Evolutionary conservation across 2,329 filamentous ascomycete genomes (phyloP).

Genomic region (Claviceps spartinae): DNA sequence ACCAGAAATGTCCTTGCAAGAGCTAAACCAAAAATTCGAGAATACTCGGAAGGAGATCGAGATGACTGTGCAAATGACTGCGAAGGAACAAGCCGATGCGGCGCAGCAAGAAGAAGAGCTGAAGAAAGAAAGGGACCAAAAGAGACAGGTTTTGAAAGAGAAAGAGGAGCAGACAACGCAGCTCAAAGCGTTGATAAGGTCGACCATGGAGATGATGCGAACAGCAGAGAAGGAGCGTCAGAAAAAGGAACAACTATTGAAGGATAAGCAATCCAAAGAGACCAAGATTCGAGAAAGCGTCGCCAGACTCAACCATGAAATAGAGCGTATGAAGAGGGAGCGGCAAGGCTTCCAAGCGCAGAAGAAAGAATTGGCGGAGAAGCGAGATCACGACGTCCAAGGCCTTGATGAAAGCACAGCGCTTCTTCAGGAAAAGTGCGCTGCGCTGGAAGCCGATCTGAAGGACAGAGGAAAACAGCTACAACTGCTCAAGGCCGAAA

Average conservation of each 20-base stretch:
- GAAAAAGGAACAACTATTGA: conserved; percentile 60
- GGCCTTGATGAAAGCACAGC: conserved; percentile 41
- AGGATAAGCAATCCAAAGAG: conserved; percentile 55
- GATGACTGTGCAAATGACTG: conserved; percentile 56
- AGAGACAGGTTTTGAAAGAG: conserved; percentile 66
- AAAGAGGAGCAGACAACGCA: conserved; percentile 85
- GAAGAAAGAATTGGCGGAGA: conserved; percentile 34
- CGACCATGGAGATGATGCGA: conserved; percentile 69
- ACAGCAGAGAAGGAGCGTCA: conserved; percentile 64
- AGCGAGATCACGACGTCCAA: conserved; percentile 37
- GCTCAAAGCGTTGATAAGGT: conserved; percentile 66
- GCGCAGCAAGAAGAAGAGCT: conserved; percentile 52
- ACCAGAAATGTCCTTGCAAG: conserved; percentile 54
- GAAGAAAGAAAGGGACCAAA: conserved; percentile 63
- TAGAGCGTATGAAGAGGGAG: conserved; percentile 44
- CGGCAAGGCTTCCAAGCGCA: conserved; percentile 40
- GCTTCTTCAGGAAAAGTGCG: conserved; percentile 49
- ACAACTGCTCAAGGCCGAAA: conserved; percentile 58
- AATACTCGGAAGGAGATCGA: conserved; percentile 71
- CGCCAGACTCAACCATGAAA: conserved; percentile 51
- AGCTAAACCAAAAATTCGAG: conserved; percentile 72
- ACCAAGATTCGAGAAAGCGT: conserved; percentile 58
- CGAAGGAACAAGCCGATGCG: conserved; percentile 59
- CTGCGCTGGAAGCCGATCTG: conserved; percentile 57
- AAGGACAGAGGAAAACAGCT: conserved; percentile 53